Evolutionary conservation across 139 green algal species (phyloP), one percentile per base, ranked within the genome.

Genomic region (Monoraphidium neglectum): DNA sequence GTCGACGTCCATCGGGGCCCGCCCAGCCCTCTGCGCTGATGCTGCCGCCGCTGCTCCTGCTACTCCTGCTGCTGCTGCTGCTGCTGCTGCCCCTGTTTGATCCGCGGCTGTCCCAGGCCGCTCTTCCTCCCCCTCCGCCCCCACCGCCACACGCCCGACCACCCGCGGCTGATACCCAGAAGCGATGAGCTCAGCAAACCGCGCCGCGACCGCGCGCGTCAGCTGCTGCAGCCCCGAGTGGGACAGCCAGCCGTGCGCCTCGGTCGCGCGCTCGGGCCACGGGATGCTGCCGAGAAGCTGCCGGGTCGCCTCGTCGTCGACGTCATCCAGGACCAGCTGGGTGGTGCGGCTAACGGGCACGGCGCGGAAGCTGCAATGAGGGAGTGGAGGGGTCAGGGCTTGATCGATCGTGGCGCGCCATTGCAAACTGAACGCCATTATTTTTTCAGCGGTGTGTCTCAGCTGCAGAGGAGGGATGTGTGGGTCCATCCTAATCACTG

Each of bases 181-280:
- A 12, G 43, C 43, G 8, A 51, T 8, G 8, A 51, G 24, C 60
- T 1, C 53, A 46, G 56, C 59, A 38, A 38, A 18, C 10, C 69
- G n/a, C 21, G n/a, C 21, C 2, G 23, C 24, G 51, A 49, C 16
- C 2, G 59, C 46, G 33, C 61, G 69, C 77, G 77, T 62, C 33
- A 82, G 68, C 30, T 12, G 16, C 28, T 47, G 26, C 38, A 74
- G 51, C 30, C 12, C 32, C 1, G 36, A n/a, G 37, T 68, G 59
- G 23, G 32, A 46, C n/a, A 74, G 56, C 77, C 77, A 82, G 62
- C 77, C 77, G 51, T 69, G 68, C 28, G 74, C 74, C 36, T 82
- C 77, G 16, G 46, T 68, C 69, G 69, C 43, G 8, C 8, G 8
- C 43, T 51, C 77, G 16, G 60, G 69, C 10, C 3, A 1, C 8